These are phyloP conservation scores for Phytophthora foliorum DNA, from an alignment of 352 stramenopile genomes.

Conservation along the genomic window DNA sequence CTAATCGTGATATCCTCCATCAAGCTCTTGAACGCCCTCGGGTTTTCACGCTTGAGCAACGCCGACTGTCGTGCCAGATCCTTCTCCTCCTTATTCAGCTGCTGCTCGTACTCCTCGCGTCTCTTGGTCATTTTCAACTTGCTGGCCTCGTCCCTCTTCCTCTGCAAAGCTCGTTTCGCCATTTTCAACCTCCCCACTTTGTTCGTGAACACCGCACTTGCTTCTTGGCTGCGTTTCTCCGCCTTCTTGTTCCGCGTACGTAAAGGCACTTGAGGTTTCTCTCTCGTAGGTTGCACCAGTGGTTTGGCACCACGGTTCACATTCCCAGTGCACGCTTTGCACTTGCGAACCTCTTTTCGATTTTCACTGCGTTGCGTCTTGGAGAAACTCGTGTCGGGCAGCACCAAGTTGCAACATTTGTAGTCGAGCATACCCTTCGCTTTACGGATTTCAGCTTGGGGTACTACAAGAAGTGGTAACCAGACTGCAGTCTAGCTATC, in stretches of 20 bases:
- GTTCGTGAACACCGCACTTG: conserved; percentile 29
- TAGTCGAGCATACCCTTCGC: conserved; percentile 21
- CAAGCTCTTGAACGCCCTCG: conserved; percentile 18
- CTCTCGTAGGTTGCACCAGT: conserved; percentile 9
- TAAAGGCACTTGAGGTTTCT: conserved; percentile 4
- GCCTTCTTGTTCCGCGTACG: background rate
- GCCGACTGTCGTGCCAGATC: conserved; percentile 20
- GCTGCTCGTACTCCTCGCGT: conserved; percentile 42
- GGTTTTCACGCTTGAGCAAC: conserved; percentile 29
- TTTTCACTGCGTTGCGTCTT: conserved; percentile 17
- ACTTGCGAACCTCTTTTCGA: conserved; percentile 23
- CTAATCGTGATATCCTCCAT: conserved; percentile 37
- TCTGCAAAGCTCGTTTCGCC: conserved; percentile 22
- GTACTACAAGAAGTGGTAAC: conserved; percentile 14
- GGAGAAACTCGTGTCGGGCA: conserved; percentile 27
- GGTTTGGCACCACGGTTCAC: background rate
- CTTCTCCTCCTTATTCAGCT: conserved; percentile 39
- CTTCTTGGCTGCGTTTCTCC: conserved; percentile 10
- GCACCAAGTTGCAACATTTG: conserved; percentile 29
- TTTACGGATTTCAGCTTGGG: conserved; percentile 11
- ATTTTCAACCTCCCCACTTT: conserved; percentile 39
- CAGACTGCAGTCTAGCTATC: too few relatives aligned
- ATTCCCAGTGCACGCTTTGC: conserved; percentile 34
- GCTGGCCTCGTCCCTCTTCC: conserved; percentile 27
- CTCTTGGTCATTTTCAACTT: conserved; percentile 40